A percentile compares a stretch with the other conserved stretches of the same genome.
These are phyloP conservation scores for Myxozyma geophila DNA, from an alignment of 805 yeast species.

Conservation along the genomic window DNA sequence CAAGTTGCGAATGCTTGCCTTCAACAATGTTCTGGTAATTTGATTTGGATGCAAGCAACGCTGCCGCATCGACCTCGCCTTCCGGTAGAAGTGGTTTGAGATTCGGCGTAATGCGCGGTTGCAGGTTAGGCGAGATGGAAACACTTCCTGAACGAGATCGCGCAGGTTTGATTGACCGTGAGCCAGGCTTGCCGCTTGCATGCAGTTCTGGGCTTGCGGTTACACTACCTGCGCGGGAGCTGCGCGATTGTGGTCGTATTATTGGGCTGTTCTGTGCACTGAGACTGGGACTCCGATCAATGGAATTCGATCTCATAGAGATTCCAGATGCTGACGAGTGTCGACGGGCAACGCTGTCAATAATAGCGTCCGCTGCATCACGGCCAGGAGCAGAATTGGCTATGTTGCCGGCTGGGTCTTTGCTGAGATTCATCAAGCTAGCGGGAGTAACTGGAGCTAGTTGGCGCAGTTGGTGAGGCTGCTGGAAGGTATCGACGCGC, in stretches of 20 bases:
- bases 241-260: slow-evolving; percentile 18
- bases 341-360: slow-evolving; percentile 36
- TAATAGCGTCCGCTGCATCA: slow-evolving; percentile 33
- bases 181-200: slow-evolving; percentile 18
- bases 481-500: background rate
- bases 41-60: slow-evolving; percentile 47
- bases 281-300: slow-evolving; percentile 8
- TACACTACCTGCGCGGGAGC: slow-evolving; percentile 25
- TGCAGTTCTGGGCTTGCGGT: slow-evolving; percentile 8
- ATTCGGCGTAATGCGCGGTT: slow-evolving; percentile 33
- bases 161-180: slow-evolving; percentile 40
- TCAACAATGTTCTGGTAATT: slow-evolving; percentile 52
- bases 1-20: slow-evolving; percentile 50
- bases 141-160: slow-evolving; percentile 37
- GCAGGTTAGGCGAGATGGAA: slow-evolving; percentile 32
- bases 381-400: slow-evolving; percentile 38
- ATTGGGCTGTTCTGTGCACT: slow-evolving; percentile 26
- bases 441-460: slow-evolving; percentile 44
- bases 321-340: slow-evolving; percentile 19
- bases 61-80: slow-evolving; percentile 33
- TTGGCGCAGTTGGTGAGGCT: slow-evolving; percentile 9
- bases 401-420: slow-evolving; percentile 19
- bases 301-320: slow-evolving; percentile 18
- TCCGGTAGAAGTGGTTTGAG: slow-evolving; percentile 33
- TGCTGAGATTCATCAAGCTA: slow-evolving; percentile 42